Conservation (phyloP, 257 asterid species). For the Penstemon newberryi region DNA sequence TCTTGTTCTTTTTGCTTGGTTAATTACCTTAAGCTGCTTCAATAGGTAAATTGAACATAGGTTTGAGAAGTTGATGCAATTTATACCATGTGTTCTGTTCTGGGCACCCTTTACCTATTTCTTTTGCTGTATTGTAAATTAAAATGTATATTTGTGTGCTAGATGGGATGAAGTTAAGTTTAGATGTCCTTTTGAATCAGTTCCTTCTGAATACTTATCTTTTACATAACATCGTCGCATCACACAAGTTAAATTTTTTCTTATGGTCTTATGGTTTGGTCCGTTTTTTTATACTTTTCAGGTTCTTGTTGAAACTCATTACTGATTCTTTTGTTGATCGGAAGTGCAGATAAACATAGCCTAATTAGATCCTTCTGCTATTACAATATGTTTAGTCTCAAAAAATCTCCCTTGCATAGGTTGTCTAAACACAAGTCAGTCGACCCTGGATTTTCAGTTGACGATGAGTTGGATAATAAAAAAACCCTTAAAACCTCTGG, state of each 20-base stretch:
- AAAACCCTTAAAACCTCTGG: conserved; percentile 47
- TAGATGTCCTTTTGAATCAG: neutral
- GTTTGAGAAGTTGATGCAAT: no score
- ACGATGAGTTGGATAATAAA: conserved; percentile 58
- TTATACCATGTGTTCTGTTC: no score
- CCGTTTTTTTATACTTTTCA: conserved; percentile 22
- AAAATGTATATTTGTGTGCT: neutral
- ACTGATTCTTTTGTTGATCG: conserved; percentile 5
- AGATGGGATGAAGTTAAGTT: neutral
- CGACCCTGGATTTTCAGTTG: conserved; percentile 34
- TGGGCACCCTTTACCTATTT: neutral
- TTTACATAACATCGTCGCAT: no score
- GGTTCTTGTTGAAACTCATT: conserved; percentile 20
- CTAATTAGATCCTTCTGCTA: conserved; percentile 16
- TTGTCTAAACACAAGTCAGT: conserved; percentile 47
- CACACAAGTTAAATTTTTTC: no score
- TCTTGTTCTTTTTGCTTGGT: no score
- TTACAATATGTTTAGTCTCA: conserved; percentile 61
- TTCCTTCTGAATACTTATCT: no score
- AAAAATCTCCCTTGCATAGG: conserved; percentile 57
- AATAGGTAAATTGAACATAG: no score
- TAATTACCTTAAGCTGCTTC: no score
- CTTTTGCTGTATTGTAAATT: neutral
- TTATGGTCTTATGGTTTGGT: no score
- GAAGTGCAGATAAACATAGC: conserved; percentile 11